Percentiles rank a stretch among this genome's conserved stretches.
Evolutionary conservation across 2,329 filamentous ascomycete genomes (phyloP).

Genomic region (Cadophora sp.): DNA sequence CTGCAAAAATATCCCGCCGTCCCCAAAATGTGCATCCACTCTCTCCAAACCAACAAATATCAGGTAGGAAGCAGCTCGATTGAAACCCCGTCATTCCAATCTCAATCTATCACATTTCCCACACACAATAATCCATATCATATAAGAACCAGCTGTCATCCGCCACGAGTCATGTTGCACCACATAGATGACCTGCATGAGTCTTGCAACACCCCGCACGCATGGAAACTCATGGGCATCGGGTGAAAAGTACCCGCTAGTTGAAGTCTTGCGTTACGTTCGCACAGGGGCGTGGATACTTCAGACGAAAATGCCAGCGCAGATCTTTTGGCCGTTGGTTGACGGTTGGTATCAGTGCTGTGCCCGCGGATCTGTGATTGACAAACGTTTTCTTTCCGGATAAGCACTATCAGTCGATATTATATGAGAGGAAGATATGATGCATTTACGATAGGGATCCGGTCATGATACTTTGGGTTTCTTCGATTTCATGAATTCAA

Average conservation of each 20-base stretch:
- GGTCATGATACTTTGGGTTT: no score
- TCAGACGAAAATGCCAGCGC: not conserved
- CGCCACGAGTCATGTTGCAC: conserved; percentile 11
- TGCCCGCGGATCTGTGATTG: no score
- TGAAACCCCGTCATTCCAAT: no score
- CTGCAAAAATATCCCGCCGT: no score
- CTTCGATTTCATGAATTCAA: no score
- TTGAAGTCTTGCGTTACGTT: not conserved
- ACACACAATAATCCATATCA: not conserved
- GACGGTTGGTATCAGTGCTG: not conserved
- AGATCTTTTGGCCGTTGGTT: not conserved
- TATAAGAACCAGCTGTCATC: not conserved
- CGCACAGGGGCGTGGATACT: not conserved
- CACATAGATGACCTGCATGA: not conserved
- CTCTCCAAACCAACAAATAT: no score
- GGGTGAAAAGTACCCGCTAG: not conserved
- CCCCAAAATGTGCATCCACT: no score
- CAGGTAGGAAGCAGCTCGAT: no score
- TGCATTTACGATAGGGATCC: no score
- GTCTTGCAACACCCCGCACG: conserved; percentile 1
- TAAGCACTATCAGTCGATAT: no score
- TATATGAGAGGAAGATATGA: no score
- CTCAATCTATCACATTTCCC: not conserved
- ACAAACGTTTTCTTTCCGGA: no score
- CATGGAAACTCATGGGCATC: not conserved